phyloP scores from a whole-genome alignment of 2,329 filamentous ascomycete species.

The Parascedosporium putredinis region DNA sequence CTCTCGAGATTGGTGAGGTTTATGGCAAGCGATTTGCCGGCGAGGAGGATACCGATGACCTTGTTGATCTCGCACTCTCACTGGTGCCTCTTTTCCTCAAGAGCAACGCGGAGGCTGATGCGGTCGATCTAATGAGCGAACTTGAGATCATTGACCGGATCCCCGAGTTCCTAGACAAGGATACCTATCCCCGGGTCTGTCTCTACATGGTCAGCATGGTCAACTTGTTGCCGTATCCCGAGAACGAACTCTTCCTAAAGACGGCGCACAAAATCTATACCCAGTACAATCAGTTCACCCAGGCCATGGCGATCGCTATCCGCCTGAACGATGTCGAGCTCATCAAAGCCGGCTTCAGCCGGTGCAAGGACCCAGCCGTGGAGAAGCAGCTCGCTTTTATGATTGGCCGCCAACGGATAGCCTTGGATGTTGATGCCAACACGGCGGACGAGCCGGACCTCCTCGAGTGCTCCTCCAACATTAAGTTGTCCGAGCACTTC shows the following conservation, averaged over 20 bases:
- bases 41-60: conserved; percentile 73
- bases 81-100: conserved; percentile 91
- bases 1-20: conserved; percentile 90
- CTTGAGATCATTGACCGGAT: conserved; percentile 94
- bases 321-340: conserved; percentile 78
- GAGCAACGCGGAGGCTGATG: conserved; percentile 96
- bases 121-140: conserved; percentile 93
- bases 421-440: conserved; percentile 59
- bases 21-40: conserved; percentile 79
- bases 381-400: conserved; percentile 94
- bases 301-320: conserved; percentile 91
- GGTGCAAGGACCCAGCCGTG: conserved; percentile 68
- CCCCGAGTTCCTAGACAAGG: conserved; percentile 78
- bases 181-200: conserved; percentile 88
- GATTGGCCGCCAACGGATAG: conserved; percentile 83
- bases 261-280: conserved; percentile 93
- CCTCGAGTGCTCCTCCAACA: conserved; percentile 76
- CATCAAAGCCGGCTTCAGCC: conserved; percentile 71
- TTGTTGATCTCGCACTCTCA: conserved; percentile 72
- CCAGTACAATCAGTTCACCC: conserved; percentile 82
- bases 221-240: conserved; percentile 90
- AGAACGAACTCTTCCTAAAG: conserved; percentile 89
- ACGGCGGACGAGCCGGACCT: conserved; percentile 68
- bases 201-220: conserved; percentile 99
- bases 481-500: conserved; percentile 82